phyloP scores from a whole-genome alignment of 2,329 filamentous ascomycete genomes.

The Paracamarosporium sp. region DNA sequence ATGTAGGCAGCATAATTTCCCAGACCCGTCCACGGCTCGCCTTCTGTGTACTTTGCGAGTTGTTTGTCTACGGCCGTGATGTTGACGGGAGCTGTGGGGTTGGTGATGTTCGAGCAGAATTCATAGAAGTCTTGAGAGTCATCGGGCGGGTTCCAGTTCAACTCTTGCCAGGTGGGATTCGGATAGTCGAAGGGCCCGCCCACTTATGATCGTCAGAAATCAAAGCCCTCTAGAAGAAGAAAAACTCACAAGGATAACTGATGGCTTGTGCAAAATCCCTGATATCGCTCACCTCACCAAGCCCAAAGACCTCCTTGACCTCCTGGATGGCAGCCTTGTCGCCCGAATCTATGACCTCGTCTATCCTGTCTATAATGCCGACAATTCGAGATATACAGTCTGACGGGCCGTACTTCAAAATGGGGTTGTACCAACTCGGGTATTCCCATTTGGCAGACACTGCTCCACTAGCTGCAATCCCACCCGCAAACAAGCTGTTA shows the following conservation, averaged over 20 bases:
- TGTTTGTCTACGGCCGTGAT: constrained; percentile 55
- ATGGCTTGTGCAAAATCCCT: constrained; percentile 59
- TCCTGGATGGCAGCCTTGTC: constrained; percentile 52
- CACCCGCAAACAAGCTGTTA: constrained; percentile 55
- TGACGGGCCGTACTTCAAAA: constrained; percentile 57
- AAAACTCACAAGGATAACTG: constrained; percentile 46
- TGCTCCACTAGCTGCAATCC: constrained; percentile 57
- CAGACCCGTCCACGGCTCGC: constrained; percentile 58
- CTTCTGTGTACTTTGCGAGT: constrained; percentile 57
- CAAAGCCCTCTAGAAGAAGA: background rate
- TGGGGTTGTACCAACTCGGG: constrained; percentile 58
- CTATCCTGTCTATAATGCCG: constrained; percentile 58
- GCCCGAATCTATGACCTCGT: constrained; percentile 52
- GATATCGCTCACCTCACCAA: constrained; percentile 53
- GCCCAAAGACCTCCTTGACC: constrained; percentile 57
- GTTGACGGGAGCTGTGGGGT: constrained; percentile 52
- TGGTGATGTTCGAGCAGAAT: constrained; percentile 61
- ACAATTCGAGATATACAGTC: constrained; percentile 59
- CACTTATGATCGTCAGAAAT: constrained; percentile 18
- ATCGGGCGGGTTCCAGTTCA: constrained; percentile 56
- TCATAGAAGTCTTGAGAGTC: constrained; percentile 57
- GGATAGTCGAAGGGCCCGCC: constrained; percentile 59
- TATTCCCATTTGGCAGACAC: constrained; percentile 53
- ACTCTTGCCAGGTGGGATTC: constrained; percentile 61
- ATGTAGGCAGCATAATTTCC: constrained; percentile 62